phyloP scores from a whole-genome alignment of 306 rosid species.

The Bauhinia variegata region DNA sequence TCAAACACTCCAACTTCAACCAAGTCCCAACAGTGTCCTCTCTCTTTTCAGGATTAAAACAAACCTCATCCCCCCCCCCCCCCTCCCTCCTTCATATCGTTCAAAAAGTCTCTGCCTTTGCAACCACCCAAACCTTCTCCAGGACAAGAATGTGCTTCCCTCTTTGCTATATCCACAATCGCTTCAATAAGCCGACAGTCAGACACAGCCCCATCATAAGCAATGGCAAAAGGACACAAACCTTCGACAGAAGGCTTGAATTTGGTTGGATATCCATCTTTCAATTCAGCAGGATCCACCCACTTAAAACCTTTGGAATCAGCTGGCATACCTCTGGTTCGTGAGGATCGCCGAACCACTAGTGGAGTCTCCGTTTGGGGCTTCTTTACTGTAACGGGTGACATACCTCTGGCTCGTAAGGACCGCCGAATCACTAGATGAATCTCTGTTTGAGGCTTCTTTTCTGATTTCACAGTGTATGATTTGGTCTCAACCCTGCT shows the following conservation, averaged over 20 bases:
- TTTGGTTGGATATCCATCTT: conserved; percentile 22
- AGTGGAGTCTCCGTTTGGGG: conserved; percentile 58
- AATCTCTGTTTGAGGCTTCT: conserved; percentile 56
- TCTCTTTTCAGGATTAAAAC: conserved; percentile 9
- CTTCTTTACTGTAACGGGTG: too few relatives aligned
- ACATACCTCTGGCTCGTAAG: conserved; percentile 68
- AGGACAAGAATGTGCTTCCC: conserved; percentile 28
- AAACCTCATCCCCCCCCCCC: not conserved
- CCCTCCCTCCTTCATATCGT: conserved; percentile 1
- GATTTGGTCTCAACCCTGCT: conserved; percentile 61
- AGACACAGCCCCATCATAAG: conserved; percentile 45
- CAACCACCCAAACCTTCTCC: conserved; percentile 8
- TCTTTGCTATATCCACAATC: conserved; percentile 44
- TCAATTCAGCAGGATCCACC: conserved; percentile 16
- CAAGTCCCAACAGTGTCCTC: conserved; percentile 18
- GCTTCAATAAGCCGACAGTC: conserved; percentile 45
- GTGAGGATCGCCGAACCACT: conserved; percentile 70
- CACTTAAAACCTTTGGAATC: conserved; percentile 44
- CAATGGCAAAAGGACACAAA: conserved; percentile 60
- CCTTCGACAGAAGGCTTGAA: not conserved
- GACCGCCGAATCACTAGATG: conserved; percentile 72
- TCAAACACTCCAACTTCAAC: conserved; percentile 49
- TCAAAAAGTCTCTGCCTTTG: not conserved
- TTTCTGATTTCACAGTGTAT: conserved; percentile 43
- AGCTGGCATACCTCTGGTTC: conserved; percentile 73